Percentiles rank a stretch among this genome's conserved stretches.
Conservation (phyloP, 495 filamentous ascomycete species). For the Penicillium simplicissimum region DNA sequence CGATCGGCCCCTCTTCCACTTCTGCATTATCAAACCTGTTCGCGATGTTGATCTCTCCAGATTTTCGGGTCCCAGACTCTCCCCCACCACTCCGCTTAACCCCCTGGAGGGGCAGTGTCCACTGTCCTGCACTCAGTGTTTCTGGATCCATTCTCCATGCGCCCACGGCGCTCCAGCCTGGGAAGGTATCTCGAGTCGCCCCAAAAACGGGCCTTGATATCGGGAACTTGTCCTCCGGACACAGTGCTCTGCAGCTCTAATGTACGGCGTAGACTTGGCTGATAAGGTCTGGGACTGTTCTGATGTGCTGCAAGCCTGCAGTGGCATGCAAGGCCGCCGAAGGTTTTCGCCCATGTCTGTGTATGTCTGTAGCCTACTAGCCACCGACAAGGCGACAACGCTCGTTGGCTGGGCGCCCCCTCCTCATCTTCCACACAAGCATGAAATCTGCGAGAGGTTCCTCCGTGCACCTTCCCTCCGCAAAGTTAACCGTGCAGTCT, state of each 20-base stretch:
- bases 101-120: not conserved
- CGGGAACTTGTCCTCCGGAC: not conserved
- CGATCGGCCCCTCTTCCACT: slow-evolving; percentile 14
- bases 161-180: not conserved
- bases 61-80: not conserved
- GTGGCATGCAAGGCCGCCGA: slow-evolving; percentile 22
- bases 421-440: slow-evolving; percentile 8
- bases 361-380: slow-evolving; percentile 18
- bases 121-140: slow-evolving; percentile 9
- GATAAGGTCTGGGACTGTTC: slow-evolving; percentile 13
- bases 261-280: slow-evolving; percentile 2
- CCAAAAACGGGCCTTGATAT: not conserved
- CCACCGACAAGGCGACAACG: slow-evolving; percentile 20
- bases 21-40: slow-evolving; percentile 13
- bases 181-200: not conserved
- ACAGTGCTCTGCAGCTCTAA: not conserved
- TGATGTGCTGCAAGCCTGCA: slow-evolving; percentile 8
- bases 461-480: slow-evolving; percentile 25
- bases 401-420: slow-evolving; percentile 23
- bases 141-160: slow-evolving; percentile 4
- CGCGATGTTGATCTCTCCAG: slow-evolving; percentile 17
- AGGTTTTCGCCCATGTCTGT: slow-evolving; percentile 22
- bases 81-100: slow-evolving; percentile 1
- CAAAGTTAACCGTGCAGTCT: slow-evolving; percentile 3
- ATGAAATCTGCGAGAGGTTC: not conserved